These are phyloP conservation scores for Nectriaceae sp. DNA, from an alignment of 2,329 filamentous ascomycete genomes.

Conservation along the genomic window DNA sequence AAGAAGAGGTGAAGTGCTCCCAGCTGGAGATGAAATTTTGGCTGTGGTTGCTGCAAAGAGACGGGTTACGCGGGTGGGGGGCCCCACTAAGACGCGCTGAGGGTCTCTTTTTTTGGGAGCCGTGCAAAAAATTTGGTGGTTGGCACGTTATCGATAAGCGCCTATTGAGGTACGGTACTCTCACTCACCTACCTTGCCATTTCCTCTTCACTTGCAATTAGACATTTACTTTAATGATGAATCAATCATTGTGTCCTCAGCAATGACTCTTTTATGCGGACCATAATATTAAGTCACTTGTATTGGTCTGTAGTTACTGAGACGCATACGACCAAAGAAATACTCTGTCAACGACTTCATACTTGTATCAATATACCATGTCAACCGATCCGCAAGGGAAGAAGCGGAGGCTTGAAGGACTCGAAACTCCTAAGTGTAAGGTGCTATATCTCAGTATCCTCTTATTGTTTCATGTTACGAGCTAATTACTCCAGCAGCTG, in stretches of 20 bases:
- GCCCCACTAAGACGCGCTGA: slow-evolving; percentile 14
- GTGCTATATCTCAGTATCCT: too few species aligned
- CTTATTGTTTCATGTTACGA: too few species aligned
- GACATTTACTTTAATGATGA: slow-evolving; percentile 1
- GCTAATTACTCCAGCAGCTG: slow-evolving; percentile 13
- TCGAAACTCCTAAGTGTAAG: slow-evolving; percentile 33
- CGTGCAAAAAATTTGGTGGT: slow-evolving; percentile 13
- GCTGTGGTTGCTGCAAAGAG: slow-evolving; percentile 10
- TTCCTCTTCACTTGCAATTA: too few species aligned
- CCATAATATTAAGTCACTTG: too few species aligned
- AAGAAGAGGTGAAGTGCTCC: slow-evolving; percentile 18
- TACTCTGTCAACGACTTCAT: background rate
- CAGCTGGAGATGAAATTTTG: slow-evolving; percentile 30
- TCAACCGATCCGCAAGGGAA: slow-evolving; percentile 29
- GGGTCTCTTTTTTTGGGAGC: slow-evolving; percentile 11
- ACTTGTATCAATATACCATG: slow-evolving; percentile 13
- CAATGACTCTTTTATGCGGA: too few species aligned
- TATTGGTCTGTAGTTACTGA: too few species aligned
- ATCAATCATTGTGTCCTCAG: too few species aligned
- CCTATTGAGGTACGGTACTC: background rate
- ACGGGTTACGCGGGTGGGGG: slow-evolving; percentile 12
- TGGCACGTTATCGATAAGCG: slow-evolving; percentile 21
- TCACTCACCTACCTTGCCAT: too few species aligned
- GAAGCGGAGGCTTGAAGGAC: slow-evolving; percentile 36
- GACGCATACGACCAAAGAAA: too few species aligned